These are phyloP conservation scores for Colletotrichum agaves DNA, from an alignment of 2,329 filamentous ascomycete species.

Conservation along the genomic window DNA sequence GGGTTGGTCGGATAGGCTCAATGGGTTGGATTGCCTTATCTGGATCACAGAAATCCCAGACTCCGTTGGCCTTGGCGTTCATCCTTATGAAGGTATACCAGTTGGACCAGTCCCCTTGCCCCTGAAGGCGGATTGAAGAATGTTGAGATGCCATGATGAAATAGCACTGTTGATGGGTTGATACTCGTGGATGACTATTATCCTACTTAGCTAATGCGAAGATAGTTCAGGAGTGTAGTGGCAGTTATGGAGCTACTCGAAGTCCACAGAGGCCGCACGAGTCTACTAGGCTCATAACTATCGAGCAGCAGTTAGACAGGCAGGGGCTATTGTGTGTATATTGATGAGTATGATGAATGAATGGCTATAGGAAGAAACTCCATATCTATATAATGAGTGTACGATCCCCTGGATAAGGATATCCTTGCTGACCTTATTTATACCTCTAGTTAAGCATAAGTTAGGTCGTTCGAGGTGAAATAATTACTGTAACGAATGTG, in stretches of 20 bases:
- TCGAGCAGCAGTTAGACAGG: no score
- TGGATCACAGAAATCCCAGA: background rate
- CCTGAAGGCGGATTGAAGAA: background rate
- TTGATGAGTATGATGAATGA: no score
- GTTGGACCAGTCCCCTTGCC: background rate
- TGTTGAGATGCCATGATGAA: background rate
- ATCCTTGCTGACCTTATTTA: no score
- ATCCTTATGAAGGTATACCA: background rate
- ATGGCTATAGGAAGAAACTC: no score
- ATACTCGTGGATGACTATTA: background rate
- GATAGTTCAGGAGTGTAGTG: background rate
- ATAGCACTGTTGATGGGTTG: background rate
- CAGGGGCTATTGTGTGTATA: no score
- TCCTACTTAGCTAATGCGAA: background rate
- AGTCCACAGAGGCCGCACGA: no score
- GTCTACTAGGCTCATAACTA: no score
- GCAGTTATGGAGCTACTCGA: background rate
- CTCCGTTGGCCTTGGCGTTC: background rate
- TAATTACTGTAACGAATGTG: no score
- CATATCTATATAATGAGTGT: no score
- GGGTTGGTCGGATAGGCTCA: background rate
- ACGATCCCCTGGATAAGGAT: no score
- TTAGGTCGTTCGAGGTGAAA: no score
- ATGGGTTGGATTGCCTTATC: background rate
- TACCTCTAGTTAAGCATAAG: no score